Conservation (phyloP, 129 eudicot genomes). For the Kitagawia praeruptora region DNA sequence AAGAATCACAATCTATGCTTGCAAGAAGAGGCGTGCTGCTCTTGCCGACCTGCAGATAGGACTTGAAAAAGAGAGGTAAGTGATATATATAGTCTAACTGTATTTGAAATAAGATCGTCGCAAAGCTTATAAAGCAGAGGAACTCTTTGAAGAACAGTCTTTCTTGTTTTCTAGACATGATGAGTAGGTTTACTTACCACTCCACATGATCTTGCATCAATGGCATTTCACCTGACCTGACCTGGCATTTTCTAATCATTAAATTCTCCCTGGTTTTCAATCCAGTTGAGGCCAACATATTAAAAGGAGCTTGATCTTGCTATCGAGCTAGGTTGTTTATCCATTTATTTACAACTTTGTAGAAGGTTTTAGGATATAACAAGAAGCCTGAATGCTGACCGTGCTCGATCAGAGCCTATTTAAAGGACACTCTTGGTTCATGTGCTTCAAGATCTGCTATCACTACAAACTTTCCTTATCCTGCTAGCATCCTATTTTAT, state of each 20-base stretch:
- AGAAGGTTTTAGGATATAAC: neutral
- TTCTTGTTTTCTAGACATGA: too few species aligned
- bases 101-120: too few species aligned
- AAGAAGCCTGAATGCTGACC: neutral
- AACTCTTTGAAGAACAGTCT: too few species aligned
- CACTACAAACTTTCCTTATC: too few species aligned
- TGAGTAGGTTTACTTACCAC: too few species aligned
- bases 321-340: neutral
- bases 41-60: constrained; percentile 64
- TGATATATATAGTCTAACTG: neutral
- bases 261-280: neutral
- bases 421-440: too few species aligned
- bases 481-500: too few species aligned
- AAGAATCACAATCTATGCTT: constrained; percentile 60
- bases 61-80: constrained; percentile 73
- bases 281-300: neutral
- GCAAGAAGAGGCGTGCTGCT: constrained; percentile 41
- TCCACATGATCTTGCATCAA: too few species aligned
- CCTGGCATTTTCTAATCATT: too few species aligned
- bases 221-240: too few species aligned
- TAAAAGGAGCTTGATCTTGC: neutral
- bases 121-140: neutral
- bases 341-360: neutral
- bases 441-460: too few species aligned
- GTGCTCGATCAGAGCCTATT: neutral